Base-by-base conservation (phyloP, 179 eudicot species). In the Silene vulgaris region DNA sequence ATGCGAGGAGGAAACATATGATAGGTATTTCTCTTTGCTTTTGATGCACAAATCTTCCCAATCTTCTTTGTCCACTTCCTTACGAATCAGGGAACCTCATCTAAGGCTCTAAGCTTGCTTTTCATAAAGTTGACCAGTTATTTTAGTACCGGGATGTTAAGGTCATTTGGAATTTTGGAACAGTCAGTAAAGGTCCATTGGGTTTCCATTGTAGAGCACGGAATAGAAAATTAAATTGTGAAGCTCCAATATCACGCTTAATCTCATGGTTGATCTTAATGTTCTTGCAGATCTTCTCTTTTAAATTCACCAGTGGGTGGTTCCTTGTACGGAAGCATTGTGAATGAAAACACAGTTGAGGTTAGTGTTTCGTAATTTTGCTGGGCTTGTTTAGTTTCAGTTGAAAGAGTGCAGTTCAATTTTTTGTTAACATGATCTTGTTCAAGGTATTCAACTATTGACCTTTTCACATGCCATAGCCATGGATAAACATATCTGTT, bases 1-100 rank as follows among this genome's bases (percentile, higher is more conserved):
- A 48, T 91, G 96, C 75, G 99, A 93, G 75, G 98, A 93, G 63
- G 98, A 91, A 19, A 26, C 87, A 62, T 91, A 75, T 69, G 85
- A 82, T 63, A 76, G 75, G 85, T 79, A 56, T 6, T 19, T 71
- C 26, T 17, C 59, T 71, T 66, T 66, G 14, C 43, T 59, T 65
- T 61, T 57, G 29, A 37, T 71, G 9, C 12, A 3, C 30, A 7
- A 9, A 9, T 61, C 72, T 43, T 35, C 57, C 52, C 59, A 67
- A 63, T n/a, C 66, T 17, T 57, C 74, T 40, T 65, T 66, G 26
- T 73, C 52, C 52, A 45, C 14, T 40, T 8, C 11, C 8, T 40
- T 40, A 40, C 60, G 6, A 16, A 0, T 2, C 60, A 14, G 3
- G 60, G 3, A 48, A 8, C 54, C 54, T 48, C 54, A 48, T 48